Evolutionary conservation across 2,329 filamentous ascomycete species (phyloP), one percentile per base, ranked within the genome.

Genomic region (Penicillium sp.): DNA sequence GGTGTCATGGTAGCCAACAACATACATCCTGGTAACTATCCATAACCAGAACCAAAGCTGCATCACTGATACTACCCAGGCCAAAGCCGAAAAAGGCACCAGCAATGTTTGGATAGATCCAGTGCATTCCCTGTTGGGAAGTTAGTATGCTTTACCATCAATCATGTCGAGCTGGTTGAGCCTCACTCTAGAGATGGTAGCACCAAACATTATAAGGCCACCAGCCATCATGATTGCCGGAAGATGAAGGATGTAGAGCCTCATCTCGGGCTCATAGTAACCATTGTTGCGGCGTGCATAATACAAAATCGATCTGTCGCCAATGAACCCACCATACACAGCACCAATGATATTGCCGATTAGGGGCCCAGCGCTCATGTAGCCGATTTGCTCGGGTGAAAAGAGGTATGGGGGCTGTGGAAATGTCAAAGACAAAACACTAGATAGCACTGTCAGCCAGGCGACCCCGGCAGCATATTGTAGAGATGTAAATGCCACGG

Each of bases 261-360:
- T 71, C 72, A 80, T 80, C 61, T 81, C 79, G 1, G 78, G 75
- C 62, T 81, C 78, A 47, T 78, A 78, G 55, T 77, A 74, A 38
- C 78, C 78, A 31, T 69, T 69, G 57, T 80, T 79, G 14, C 71
- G 67, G 22, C 72, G 72, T 2, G 79, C 75, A 46, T 79, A 70
- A 34, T 64, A 67, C n/a, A 75, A 53, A 42, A 78, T 73, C 0
- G 68, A 68, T 64, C 68, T 69, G 44, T 79, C 76, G 0, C 70
- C 67, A 1, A 78, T 47, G 0, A 68, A 65, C 0, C 76, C 77
- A 2, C 74, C 75, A 45, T 76, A 76, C 0, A 77, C 24, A 1
- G 65, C 64, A 0, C 76, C 76, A 10, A 78, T 58, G 0, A 75
- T 36, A 10, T 73, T 75, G 0, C 77, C 76, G 1, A 78, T 60